A percentile compares a stretch with the other conserved stretches of the same genome.
These are phyloP conservation scores for Backusella macrospora DNA, from an alignment of 192 early-diverging fungal genomes.

Conservation along the genomic window DNA sequence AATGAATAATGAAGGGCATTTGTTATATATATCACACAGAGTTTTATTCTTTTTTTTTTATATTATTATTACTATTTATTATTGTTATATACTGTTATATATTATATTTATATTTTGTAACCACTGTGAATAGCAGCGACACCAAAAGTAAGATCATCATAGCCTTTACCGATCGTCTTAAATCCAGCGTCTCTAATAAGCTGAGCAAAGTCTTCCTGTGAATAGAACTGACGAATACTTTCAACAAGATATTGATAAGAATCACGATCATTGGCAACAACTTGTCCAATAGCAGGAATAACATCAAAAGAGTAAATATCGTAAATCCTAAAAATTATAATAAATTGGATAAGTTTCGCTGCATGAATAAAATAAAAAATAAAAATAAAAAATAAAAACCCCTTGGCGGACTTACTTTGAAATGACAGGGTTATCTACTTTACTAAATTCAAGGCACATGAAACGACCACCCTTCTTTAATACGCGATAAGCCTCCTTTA, in stretches of 20 bases:
- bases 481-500: slow-evolving; percentile 90
- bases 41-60: not conserved
- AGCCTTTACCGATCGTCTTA: slow-evolving; percentile 83
- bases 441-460: slow-evolving; percentile 93
- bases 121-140: slow-evolving; percentile 96
- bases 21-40: not conserved
- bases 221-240: slow-evolving; percentile 91
- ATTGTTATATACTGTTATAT: not conserved
- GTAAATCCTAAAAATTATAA: slow-evolving; percentile 60
- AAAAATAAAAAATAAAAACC: too few species aligned
- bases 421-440: slow-evolving; percentile 87
- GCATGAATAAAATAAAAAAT: not conserved
- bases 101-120: slow-evolving; percentile 76
- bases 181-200: slow-evolving; percentile 93
- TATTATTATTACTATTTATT: not conserved
- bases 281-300: slow-evolving; percentile 86
- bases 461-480: slow-evolving; percentile 96
- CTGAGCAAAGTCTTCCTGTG: slow-evolving; percentile 86
- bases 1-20: not conserved
- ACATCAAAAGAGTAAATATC: slow-evolving; percentile 94
- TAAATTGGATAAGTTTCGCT: not conserved
- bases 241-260: slow-evolving; percentile 99
- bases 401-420: slow-evolving; percentile 44
- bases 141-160: slow-evolving; percentile 96
- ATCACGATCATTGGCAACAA: slow-evolving; percentile 85